Conservation (phyloP, 2,329 filamentous ascomycete species). For the Xylaria sp. region DNA sequence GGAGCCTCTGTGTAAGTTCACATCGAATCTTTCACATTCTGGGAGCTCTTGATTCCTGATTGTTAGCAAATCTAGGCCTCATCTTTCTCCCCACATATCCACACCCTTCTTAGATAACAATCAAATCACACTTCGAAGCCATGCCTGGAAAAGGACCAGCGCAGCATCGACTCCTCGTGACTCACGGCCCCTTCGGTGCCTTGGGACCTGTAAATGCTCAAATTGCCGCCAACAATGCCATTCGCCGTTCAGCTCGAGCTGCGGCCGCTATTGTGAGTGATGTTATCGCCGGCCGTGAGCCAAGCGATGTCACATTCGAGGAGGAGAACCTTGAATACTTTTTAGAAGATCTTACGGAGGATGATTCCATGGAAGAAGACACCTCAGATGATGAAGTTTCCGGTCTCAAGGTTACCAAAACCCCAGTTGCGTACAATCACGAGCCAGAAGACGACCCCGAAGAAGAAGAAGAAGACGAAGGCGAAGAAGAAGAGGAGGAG, state of each 20-base stretch:
- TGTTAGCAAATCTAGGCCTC: not conserved
- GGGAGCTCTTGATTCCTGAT: not conserved
- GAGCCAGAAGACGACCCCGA: not conserved
- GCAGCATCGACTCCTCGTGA: not conserved
- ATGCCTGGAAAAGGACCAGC: not conserved
- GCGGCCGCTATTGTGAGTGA: not conserved
- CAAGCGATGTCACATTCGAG: not conserved
- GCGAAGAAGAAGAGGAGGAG: not conserved
- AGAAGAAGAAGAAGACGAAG: not conserved
- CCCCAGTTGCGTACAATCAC: not conserved
- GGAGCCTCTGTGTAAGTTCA: not conserved
- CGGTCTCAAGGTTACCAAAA: not conserved
- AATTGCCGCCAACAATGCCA: not conserved
- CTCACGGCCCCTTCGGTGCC: not conserved
- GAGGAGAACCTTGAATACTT: not conserved
- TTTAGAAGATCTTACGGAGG: not conserved
- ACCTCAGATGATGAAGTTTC: not conserved
- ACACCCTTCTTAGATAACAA: not conserved
- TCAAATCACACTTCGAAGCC: not conserved
- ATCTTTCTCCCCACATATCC: not conserved
- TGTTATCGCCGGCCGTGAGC: not conserved
- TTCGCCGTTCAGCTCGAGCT: not conserved
- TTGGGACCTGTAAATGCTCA: not conserved
- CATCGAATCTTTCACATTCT: not conserved
- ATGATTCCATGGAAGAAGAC: not conserved